Evolutionary conservation across 805 yeast species (phyloP).

Genomic region (Myxozyma mucilagina): DNA sequence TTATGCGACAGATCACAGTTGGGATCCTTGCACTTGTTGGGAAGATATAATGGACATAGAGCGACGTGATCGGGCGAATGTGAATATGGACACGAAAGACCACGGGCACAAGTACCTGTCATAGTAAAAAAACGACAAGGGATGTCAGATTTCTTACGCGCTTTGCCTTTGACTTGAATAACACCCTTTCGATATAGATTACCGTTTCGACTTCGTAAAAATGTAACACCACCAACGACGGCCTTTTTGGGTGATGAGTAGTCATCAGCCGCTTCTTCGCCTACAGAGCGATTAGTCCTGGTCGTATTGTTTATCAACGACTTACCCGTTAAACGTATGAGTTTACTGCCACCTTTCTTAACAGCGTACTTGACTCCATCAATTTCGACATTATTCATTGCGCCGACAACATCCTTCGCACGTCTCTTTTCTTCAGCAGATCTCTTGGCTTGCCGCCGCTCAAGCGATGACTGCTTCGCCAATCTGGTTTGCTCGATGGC

Average conservation of each 20-base stretch:
- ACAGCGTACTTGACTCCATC: slow-evolving; percentile 34
- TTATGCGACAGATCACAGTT: slow-evolving; percentile 58
- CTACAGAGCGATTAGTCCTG: background rate
- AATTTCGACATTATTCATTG: slow-evolving; percentile 29
- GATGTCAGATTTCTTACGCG: slow-evolving; percentile 24
- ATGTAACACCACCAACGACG: slow-evolving; percentile 34
- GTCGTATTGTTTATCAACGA: background rate
- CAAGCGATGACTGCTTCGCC: slow-evolving; percentile 28
- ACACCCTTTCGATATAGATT: slow-evolving; percentile 28
- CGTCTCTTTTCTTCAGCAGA: slow-evolving; percentile 33
- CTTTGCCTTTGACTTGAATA: slow-evolving; percentile 18
- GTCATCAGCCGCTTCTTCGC: slow-evolving; percentile 1
- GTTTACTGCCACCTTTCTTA: slow-evolving; percentile 33
- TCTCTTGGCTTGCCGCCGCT: slow-evolving; percentile 21
- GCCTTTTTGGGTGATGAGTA: slow-evolving; percentile 33
- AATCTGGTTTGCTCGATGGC: slow-evolving; percentile 30
- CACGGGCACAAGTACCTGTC: slow-evolving; percentile 53
- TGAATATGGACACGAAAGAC: slow-evolving; percentile 51
- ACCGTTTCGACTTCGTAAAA: slow-evolving; percentile 34
- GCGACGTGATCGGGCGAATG: slow-evolving; percentile 56
- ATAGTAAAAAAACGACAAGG: slow-evolving; percentile 38
- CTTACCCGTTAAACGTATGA: slow-evolving; percentile 26
- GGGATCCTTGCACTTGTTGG: slow-evolving; percentile 49
- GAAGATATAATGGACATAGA: slow-evolving; percentile 54
- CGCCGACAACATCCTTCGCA: slow-evolving; percentile 13